Evolutionary conservation across 345 rosid species (phyloP).

Genomic region (Jatropha curcas): DNA sequence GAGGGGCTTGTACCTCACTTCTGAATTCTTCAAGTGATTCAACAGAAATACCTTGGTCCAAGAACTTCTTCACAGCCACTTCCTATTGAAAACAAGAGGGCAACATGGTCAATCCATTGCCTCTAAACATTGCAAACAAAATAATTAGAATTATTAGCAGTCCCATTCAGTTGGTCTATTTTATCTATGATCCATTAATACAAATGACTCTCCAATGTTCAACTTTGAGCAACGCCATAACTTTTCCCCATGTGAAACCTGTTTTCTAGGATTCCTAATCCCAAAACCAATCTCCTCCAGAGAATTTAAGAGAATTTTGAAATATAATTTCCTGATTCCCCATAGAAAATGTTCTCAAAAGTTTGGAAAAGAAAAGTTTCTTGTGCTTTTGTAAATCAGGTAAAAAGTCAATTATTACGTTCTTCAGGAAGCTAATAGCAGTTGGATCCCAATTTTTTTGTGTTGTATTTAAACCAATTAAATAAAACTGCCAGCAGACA

Average conservation of each 20-base stretch:
- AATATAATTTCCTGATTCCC: background rate
- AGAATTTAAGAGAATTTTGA: background rate
- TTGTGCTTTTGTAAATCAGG: background rate
- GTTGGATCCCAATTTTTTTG: background rate
- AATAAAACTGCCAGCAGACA: background rate
- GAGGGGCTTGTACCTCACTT: conserved; percentile 64
- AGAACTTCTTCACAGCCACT: conserved; percentile 93
- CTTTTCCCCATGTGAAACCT: background rate
- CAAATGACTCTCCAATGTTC: background rate
- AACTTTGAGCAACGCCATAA: conserved; percentile 6
- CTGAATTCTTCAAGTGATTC: conserved; percentile 83
- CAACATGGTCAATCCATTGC: conserved; percentile 14
- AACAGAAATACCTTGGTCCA: conserved; percentile 78
- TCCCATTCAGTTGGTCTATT: background rate
- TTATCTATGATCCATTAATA: background rate
- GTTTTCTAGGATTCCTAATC: conserved; percentile 13
- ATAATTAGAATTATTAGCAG: background rate
- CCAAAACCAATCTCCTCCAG: background rate
- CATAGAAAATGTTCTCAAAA: background rate
- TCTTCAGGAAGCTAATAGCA: background rate
- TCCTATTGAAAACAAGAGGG: conserved; percentile 49
- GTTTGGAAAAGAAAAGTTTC: background rate
- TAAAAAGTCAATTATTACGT: background rate
- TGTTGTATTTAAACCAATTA: background rate
- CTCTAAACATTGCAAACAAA: background rate